These are phyloP conservation scores for Hippophae tibetana DNA, from an alignment of 306 rosid genomes.

Conservation along the genomic window DNA sequence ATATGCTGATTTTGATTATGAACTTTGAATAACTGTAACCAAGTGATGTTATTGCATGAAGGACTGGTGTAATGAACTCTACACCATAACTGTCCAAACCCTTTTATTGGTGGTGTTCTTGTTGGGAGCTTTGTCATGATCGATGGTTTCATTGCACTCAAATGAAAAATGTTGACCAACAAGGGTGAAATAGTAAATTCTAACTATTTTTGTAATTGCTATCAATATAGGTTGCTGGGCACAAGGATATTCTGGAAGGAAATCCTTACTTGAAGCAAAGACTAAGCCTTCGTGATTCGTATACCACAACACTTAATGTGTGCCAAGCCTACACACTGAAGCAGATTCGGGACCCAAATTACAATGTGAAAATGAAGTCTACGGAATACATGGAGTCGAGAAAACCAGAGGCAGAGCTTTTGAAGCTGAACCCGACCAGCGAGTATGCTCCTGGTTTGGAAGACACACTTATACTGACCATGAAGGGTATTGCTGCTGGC, in stretches of 20 bases:
- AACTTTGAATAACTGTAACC: too few relatives aligned
- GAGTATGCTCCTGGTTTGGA: slow-evolving; percentile 97
- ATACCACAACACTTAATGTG: slow-evolving; percentile 85
- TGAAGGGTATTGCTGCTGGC: slow-evolving; percentile 99
- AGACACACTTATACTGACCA: slow-evolving; percentile 95
- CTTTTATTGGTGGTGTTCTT: too few relatives aligned
- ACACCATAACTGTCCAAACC: too few relatives aligned
- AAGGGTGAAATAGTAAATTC: too few relatives aligned
- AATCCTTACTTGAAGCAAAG: slow-evolving; percentile 96
- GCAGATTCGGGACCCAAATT: slow-evolving; percentile 76
- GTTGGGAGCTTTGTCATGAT: too few relatives aligned
- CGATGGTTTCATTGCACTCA: too few relatives aligned
- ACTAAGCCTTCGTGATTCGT: slow-evolving; percentile 83
- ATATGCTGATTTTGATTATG: too few relatives aligned
- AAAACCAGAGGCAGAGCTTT: slow-evolving; percentile 94
- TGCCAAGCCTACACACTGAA: slow-evolving; percentile 91
- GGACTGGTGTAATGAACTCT: too few relatives aligned
- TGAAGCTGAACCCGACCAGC: slow-evolving; percentile 83
- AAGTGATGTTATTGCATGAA: too few relatives aligned
- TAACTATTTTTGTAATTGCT: slow-evolving; percentile 1
- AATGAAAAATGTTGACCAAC: too few relatives aligned
- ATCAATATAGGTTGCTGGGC: slow-evolving; percentile 66
- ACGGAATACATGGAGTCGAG: slow-evolving; percentile 74
- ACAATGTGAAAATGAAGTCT: slow-evolving; percentile 59
- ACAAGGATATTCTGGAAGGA: slow-evolving; percentile 85